Evolutionary conservation across 345 rosid genomes (phyloP), one percentile per base, ranked within the genome.

Genomic region (Microthlaspi erraticum): DNA sequence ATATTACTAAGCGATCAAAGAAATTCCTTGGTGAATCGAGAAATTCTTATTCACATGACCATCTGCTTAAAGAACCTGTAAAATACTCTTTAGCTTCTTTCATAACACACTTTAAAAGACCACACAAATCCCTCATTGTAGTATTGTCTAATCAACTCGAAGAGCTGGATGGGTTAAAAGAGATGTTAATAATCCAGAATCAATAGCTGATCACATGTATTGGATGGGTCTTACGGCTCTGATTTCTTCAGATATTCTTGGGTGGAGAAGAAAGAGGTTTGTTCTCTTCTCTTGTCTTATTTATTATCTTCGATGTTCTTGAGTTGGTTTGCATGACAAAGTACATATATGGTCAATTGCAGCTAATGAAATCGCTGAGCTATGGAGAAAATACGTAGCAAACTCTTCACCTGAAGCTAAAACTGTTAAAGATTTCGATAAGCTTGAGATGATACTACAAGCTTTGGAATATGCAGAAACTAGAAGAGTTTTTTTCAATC

Each of bases 221-320:
- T 78, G 97, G n/a, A 93, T 93, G 98, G 91, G 97, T 71, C 72
- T 93, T 59, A 91, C 89, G 98, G 92, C 92, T 59, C 80, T 93
- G 6, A 76, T 91, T 64, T 83, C 92, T 62, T 77, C 87, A 11
- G 91, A 91, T 79, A 76, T 91, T 34, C 64, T 81, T 93, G 31
- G 97, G 98, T 71, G 94, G 81, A 74, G 97, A 86, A 26, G 63
- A 88, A 55, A 84, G 92, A 86, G 96, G 98, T 88, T 7, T 2
- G 12, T 33, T 42, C 49, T 39, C 12, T 10, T 33, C 10, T 51
- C 31, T n/a, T 41, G n/a, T 60, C 48, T 53, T 26, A 51, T 45
- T 16, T 45, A 8, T 34, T 34, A 13, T 46, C 39, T 26, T 45
- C 26, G 7, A 42, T 59, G 13, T 5, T 51, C 44, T 69, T 29